Percentiles rank a stretch among this genome's conserved stretches.
Conservation (phyloP, 2,329 filamentous ascomycete genomes). For the Colletotrichum cuscutae region DNA sequence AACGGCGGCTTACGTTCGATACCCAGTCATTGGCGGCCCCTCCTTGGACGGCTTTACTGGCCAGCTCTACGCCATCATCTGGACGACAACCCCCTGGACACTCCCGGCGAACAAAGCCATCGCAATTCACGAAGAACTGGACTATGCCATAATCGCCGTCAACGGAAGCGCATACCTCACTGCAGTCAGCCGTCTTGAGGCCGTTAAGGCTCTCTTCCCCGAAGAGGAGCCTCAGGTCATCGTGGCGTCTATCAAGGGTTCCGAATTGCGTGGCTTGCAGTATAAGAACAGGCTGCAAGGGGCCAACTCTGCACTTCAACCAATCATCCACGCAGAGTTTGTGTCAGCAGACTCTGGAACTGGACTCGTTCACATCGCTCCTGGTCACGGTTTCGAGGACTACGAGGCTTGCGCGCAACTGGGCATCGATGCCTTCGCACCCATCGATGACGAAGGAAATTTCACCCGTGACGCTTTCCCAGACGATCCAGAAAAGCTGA, state of each 20-base stretch:
- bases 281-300: slow-evolving; percentile 80
- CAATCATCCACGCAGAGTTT: slow-evolving; percentile 85
- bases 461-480: slow-evolving; percentile 87
- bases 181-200: slow-evolving; percentile 75
- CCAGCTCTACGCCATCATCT: slow-evolving; percentile 83
- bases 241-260: slow-evolving; percentile 68
- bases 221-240: slow-evolving; percentile 58
- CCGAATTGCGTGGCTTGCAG: slow-evolving; percentile 70
- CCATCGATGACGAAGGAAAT: slow-evolving; percentile 82
- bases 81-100: slow-evolving; percentile 99
- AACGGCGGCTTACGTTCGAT: slow-evolving; percentile 81
- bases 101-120: slow-evolving; percentile 92
- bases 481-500: slow-evolving; percentile 72
- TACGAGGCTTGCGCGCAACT: slow-evolving; percentile 82
- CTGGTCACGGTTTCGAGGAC: slow-evolving; percentile 96
- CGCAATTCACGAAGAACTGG: slow-evolving; percentile 78
- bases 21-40: slow-evolving; percentile 69
- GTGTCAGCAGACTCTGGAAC: slow-evolving; percentile 92
- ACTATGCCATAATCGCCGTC: slow-evolving; percentile 75
- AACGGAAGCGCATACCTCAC: slow-evolving; percentile 73
- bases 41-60: slow-evolving; percentile 53
- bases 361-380: slow-evolving; percentile 93
- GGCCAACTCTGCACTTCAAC: slow-evolving; percentile 65
- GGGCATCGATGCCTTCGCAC: slow-evolving; percentile 80
- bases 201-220: slow-evolving; percentile 61